Conservation (phyloP, 192 early-diverging fungal genomes). For the Podila epicladia region DNA sequence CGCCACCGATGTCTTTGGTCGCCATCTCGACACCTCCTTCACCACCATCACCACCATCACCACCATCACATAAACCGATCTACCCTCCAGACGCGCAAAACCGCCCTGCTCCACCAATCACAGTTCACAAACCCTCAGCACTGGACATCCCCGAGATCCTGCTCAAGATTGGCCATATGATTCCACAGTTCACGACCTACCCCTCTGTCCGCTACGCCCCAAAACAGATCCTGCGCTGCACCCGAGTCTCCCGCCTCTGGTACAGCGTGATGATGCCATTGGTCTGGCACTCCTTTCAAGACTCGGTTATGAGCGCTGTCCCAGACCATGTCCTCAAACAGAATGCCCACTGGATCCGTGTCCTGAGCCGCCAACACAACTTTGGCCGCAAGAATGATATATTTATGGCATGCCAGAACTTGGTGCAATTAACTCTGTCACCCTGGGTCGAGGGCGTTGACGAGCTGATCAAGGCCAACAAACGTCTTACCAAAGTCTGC, state of each 20-base stretch:
- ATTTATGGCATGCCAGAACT: background rate
- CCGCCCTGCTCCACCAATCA: background rate
- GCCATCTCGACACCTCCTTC: background rate
- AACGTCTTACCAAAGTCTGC: background rate
- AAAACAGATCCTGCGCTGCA: slow-evolving; percentile 4
- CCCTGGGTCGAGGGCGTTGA: background rate
- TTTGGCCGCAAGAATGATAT: background rate
- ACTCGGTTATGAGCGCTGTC: background rate
- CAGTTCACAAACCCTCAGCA: background rate
- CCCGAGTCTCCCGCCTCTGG: slow-evolving; percentile 1
- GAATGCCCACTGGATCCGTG: slow-evolving; percentile 6
- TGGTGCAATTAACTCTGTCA: background rate
- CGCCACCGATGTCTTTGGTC: no score
- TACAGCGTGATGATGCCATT: slow-evolving; percentile 4
- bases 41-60: background rate
- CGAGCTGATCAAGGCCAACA: background rate
- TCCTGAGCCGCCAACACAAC: background rate
- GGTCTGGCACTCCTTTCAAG: slow-evolving; percentile 2
- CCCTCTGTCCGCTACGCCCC: background rate
- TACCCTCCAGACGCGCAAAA: no score
- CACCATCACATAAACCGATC: background rate
- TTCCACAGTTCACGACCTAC: background rate
- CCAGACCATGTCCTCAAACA: background rate
- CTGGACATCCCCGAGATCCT: slow-evolving; percentile 4
- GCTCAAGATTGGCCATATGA: background rate